These are phyloP conservation scores for Trichoderma pleuroti DNA, from an alignment of 2,329 filamentous ascomycete species.

Conservation along the genomic window DNA sequence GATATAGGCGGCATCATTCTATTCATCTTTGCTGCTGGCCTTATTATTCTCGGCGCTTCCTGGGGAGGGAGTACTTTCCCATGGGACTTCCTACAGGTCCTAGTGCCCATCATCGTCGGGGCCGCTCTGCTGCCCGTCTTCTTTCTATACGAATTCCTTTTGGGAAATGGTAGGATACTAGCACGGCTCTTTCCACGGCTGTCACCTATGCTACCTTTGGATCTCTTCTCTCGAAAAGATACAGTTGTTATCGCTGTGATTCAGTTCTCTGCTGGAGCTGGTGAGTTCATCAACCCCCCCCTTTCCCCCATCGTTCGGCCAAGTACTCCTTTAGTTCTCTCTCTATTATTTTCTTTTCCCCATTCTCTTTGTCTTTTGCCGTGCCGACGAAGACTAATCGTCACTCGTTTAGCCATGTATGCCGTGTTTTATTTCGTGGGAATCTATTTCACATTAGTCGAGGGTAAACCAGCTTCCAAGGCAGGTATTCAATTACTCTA, in stretches of 20 bases:
- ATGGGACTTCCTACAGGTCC: neutral
- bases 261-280: neutral
- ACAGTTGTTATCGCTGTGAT: neutral
- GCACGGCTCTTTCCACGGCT: neutral
- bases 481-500: neutral
- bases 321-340: neutral
- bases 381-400: neutral
- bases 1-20: neutral
- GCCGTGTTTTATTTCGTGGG: neutral
- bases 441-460: neutral
- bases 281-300: neutral
- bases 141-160: neutral
- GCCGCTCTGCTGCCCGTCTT: neutral
- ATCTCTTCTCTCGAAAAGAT: neutral
- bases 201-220: neutral
- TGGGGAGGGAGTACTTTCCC: neutral
- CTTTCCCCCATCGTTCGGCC: neutral
- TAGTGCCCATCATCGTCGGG: neutral
- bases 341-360: neutral
- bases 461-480: neutral
- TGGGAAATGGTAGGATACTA: neutral
- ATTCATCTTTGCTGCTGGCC: neutral
- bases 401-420: neutral
- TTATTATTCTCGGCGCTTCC: neutral
- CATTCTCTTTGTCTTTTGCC: neutral